phyloP scores from a whole-genome alignment of 176 grass and related monocot genomes.

The Rhipidocladum racemiflorum region DNA sequence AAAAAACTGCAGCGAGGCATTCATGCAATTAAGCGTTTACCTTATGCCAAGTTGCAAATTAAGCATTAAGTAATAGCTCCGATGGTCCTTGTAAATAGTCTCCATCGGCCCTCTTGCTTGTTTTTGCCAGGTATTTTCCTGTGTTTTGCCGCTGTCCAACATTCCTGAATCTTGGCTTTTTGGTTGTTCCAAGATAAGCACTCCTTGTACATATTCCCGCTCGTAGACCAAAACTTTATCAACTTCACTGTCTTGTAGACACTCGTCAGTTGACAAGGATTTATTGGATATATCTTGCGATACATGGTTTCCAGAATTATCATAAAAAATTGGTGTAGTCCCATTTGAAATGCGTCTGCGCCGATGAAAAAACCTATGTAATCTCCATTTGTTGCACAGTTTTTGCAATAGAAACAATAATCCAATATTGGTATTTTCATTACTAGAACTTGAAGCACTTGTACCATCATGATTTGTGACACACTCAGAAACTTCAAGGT shows the following conservation, averaged over 20 bases:
- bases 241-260: conserved; percentile 36
- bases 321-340: conserved; percentile 51
- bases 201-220: conserved; percentile 88
- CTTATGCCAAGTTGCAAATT: conserved; percentile 98
- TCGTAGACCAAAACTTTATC: conserved; percentile 60
- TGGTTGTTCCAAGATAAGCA: conserved; percentile 70
- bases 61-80: conserved; percentile 95
- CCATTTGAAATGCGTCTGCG: conserved; percentile 72
- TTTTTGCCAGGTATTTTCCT: conserved; percentile 52
- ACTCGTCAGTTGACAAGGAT: conserved; percentile 40
- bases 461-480: conserved; percentile 36
- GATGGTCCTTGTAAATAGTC: conserved; percentile 93
- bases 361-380: conserved; percentile 44
- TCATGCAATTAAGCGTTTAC: conserved; percentile 33
- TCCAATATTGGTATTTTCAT: conserved; percentile 37
- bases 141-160: conserved; percentile 40
- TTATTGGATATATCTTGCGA: conserved; percentile 47
- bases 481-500: conserved; percentile 61
- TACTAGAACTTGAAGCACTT: conserved; percentile 41
- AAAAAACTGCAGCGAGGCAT: background rate
- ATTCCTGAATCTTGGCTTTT: conserved; percentile 55
- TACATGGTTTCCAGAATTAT: conserved; percentile 48
- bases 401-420: conserved; percentile 43
- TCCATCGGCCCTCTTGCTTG: conserved; percentile 65
- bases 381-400: conserved; percentile 41